Conservation (phyloP, 129 eudicot genomes). For the Escallonia herrerae region DNA sequence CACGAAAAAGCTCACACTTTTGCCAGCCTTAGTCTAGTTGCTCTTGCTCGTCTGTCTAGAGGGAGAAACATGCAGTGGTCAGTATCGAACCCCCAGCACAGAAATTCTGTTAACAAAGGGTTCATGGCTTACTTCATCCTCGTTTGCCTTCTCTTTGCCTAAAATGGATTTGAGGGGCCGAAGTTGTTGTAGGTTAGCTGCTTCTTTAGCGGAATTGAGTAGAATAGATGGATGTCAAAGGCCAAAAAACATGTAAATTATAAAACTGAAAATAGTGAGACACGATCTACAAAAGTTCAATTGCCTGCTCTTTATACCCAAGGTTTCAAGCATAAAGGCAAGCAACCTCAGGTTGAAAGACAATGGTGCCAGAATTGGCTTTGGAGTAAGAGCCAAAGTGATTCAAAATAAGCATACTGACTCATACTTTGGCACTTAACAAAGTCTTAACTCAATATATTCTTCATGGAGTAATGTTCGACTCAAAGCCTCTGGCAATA, state of each 20-base stretch:
- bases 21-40: constrained; percentile 45
- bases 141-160: constrained; percentile 30
- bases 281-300: background rate
- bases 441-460: background rate
- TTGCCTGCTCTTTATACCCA: background rate
- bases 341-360: background rate
- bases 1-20: constrained; percentile 68
- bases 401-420: no score
- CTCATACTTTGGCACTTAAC: no score
- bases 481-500: background rate
- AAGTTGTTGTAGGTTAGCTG: constrained; percentile 46
- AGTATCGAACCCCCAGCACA: background rate
- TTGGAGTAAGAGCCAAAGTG: background rate
- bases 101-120: background rate
- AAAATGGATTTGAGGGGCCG: constrained; percentile 50
- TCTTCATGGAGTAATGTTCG: background rate
- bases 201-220: constrained; percentile 34
- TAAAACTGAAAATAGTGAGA: background rate
- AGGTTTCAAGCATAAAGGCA: no score
- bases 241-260: background rate
- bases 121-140: constrained; percentile 33
- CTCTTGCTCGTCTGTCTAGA: constrained; percentile 47
- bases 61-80: constrained; percentile 7
- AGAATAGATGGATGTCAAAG: background rate
- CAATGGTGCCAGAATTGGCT: background rate